phyloP scores from a whole-genome alignment of 1,284 basidiomycete genomes.

The Apiotrichum domesticum region DNA sequence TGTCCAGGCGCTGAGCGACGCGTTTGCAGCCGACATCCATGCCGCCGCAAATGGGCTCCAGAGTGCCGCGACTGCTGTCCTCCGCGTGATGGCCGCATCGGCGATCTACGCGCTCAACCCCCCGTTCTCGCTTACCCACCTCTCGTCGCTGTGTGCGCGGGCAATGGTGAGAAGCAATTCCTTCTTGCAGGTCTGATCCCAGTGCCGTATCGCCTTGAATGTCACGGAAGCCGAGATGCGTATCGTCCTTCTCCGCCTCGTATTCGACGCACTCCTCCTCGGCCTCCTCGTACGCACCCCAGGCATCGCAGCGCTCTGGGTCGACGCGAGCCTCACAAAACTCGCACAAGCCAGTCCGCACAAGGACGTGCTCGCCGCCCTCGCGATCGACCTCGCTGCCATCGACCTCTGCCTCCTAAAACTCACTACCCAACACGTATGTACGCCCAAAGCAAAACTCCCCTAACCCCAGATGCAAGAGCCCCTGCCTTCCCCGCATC shows the following conservation, averaged over 20 bases:
- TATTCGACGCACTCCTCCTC: not conserved
- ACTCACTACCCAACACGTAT: not conserved
- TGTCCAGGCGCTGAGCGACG: not conserved
- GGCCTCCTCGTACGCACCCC: not conserved
- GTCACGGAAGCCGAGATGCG: not conserved
- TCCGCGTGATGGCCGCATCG: not conserved
- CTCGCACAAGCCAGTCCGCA: not conserved
- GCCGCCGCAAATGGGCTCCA: not conserved
- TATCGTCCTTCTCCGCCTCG: not conserved
- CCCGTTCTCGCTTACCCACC: not conserved
- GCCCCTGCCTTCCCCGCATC: not conserved
- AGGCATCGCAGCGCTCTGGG: not conserved
- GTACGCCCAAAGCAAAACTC: not conserved
- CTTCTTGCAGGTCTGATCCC: not conserved
- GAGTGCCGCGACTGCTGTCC: not conserved
- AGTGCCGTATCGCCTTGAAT: not conserved
- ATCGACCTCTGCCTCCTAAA: not conserved
- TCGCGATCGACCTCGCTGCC: not conserved
- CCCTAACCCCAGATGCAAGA: not conserved
- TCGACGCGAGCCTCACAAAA: not conserved
- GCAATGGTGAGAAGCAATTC: not conserved
- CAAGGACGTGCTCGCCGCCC: not conserved
- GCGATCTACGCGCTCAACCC: not conserved
- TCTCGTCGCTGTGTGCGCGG: not conserved
- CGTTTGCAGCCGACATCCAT: not conserved